Base-by-base conservation (phyloP, 352 stramenopile species). In the Globisporangium emineosum region DNA sequence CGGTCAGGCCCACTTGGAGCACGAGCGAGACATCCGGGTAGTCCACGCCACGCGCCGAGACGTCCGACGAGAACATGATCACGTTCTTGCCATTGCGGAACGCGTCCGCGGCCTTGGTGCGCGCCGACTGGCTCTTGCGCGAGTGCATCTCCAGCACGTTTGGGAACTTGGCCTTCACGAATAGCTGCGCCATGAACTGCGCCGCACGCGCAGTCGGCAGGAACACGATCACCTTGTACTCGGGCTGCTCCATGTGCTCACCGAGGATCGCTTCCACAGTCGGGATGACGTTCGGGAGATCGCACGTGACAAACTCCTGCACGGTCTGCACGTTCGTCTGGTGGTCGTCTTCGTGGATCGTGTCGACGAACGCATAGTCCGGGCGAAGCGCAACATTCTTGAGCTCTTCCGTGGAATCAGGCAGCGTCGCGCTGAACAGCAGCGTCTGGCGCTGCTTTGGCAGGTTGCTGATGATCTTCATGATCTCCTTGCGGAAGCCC, bases 161-260 rank as follows among this genome's bases (percentile, higher is more conserved):
- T 32, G 76, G 72, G 57, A 86, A 91, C 2, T 81, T 80, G 30
- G 81, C 79, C 9, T 71, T 73, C 29, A 80, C 77, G 67, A 98
- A 98, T 43, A 99, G 83, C 64, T 97, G 81, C 9, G 91, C 85
- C 76, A 94, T 93, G 72, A 97, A 96, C 58, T 89, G 76, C 2
- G 91, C 89, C 9, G 94, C 77, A 35, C 92, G 83, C 30, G 92
- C 91, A 7, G 92, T 98, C 8, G 88, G 89, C 75, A 97, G 96
- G 75, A 99, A 99, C 9, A 98, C 81, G 61, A 99, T 93, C 29
- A 98, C 80, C 83, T 99, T 98, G 85, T 97, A 98, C 66, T 92
- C 51, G 1, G 33, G 29, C 6, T 37, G 40, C 57, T 83, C 75
- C 52, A 86, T 96, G 68, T 97, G 81, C 45, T 91, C 80, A 27